These are phyloP conservation scores for Basidiobolus meristosporus DNA, from an alignment of 371 early-diverging fungal species.

Conservation along the genomic window DNA sequence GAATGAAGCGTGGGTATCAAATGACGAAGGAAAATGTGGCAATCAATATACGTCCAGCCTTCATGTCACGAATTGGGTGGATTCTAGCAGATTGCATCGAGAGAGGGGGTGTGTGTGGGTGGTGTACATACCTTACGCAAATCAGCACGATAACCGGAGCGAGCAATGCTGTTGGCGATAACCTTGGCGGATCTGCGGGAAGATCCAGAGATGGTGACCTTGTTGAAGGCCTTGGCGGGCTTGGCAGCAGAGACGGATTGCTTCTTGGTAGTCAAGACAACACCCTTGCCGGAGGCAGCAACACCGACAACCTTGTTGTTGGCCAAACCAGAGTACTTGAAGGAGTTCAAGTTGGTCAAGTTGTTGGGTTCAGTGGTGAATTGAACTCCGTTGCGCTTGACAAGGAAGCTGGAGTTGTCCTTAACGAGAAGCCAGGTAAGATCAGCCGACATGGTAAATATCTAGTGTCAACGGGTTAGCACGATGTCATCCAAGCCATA, in stretches of 20 bases:
- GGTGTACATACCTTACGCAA: too few relatives aligned
- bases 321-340: conserved; percentile 74
- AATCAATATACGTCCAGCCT: too few relatives aligned
- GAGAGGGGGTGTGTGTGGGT: too few relatives aligned
- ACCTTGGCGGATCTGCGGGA: conserved; percentile 46
- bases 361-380: conserved; percentile 68
- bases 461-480: too few relatives aligned
- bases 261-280: conserved; percentile 41
- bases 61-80: too few relatives aligned
- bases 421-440: conserved; percentile 69
- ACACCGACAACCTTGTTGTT: conserved; percentile 50
- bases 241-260: conserved; percentile 22
- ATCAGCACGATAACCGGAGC: too few relatives aligned
- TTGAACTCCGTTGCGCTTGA: conserved; percentile 67
- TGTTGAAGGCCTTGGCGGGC: conserved; percentile 27
- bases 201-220: conserved; percentile 36
- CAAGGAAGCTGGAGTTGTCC: conserved; percentile 71
- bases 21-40: too few relatives aligned
- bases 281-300: conserved; percentile 32
- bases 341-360: conserved; percentile 66
- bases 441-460: conserved; percentile 29
- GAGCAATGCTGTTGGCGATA: conserved; percentile 45
- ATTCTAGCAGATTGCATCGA: too few relatives aligned
- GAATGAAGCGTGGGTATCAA: too few relatives aligned
- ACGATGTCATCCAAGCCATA: too few relatives aligned